phyloP scores from a whole-genome alignment of 2,329 filamentous ascomycete species.

The Phialophora tarda region DNA sequence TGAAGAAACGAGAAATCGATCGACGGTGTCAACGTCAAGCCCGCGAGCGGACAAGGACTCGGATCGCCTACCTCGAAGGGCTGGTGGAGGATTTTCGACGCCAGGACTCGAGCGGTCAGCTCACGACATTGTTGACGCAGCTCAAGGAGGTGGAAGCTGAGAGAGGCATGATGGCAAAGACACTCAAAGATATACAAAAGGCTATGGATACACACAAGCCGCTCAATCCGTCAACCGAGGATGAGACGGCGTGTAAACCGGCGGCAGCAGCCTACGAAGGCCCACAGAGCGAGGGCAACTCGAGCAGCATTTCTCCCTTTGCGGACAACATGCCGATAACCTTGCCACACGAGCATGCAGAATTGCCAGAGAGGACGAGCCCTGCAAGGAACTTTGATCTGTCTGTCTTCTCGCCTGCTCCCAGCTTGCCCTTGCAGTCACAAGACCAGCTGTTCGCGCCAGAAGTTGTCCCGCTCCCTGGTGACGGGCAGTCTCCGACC shows the following conservation, averaged over 20 bases:
- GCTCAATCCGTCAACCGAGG: constrained; percentile 5
- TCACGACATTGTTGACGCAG: constrained; percentile 37
- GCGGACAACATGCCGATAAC: constrained; percentile 14
- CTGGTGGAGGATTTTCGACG: constrained; percentile 37
- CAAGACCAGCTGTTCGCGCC: constrained; percentile 28
- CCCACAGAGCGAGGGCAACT: constrained; percentile 15
- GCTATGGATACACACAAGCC: constrained; percentile 31
- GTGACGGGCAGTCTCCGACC: constrained; percentile 13
- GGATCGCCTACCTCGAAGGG: constrained; percentile 40
- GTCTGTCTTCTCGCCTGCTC: constrained; percentile 27
- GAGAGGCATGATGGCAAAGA: constrained; percentile 36
- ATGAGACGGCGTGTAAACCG: constrained; percentile 15
- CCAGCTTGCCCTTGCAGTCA: constrained; percentile 12
- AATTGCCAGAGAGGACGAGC: constrained; percentile 1
- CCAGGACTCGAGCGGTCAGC: constrained; percentile 36
- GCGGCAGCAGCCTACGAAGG: background rate
- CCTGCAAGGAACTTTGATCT: constrained; percentile 28
- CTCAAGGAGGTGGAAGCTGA: constrained; percentile 37
- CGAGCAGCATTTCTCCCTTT: constrained; percentile 17
- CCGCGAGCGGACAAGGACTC: constrained; percentile 38
- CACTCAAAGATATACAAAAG: constrained; percentile 39
- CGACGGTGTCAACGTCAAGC: constrained; percentile 40
- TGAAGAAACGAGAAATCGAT: constrained; percentile 41
- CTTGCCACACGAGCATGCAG: constrained; percentile 8
- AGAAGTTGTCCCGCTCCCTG: constrained; percentile 27